phyloP scores from a whole-genome alignment of 2,329 filamentous ascomycete genomes.

The Fusarium neocosmosporiellum region DNA sequence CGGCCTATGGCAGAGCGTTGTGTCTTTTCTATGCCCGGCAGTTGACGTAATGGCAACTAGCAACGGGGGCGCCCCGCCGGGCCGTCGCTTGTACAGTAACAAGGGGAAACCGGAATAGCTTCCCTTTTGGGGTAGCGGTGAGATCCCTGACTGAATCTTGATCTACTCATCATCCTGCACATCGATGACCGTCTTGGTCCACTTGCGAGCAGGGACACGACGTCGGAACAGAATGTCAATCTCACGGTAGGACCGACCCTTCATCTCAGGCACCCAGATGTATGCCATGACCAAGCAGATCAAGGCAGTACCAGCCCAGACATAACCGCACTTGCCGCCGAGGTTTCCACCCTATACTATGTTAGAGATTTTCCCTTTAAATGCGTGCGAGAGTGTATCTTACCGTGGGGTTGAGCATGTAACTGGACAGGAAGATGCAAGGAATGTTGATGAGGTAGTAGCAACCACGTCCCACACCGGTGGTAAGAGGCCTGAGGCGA shows the following conservation, averaged over 20 bases:
- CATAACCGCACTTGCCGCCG: constrained; percentile 67
- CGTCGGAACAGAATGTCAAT: constrained; percentile 71
- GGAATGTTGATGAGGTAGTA: constrained; percentile 76
- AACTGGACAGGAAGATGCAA: constrained; percentile 71
- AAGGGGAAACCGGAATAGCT: not conserved
- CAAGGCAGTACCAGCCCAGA: constrained; percentile 69
- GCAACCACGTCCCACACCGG: constrained; percentile 70
- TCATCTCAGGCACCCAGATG: constrained; percentile 66
- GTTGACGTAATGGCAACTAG: not conserved
- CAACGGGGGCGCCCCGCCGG: not conserved
- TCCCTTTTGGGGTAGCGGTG: not conserved
- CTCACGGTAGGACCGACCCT: constrained; percentile 68
- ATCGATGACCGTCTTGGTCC: constrained; percentile 66
- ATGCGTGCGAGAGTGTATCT: constrained; percentile 17
- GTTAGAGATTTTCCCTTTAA: constrained; percentile 39
- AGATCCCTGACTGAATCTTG: not conserved
- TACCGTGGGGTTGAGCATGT: constrained; percentile 69
- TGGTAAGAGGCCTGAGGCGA: constrained; percentile 73
- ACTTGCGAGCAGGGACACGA: constrained; percentile 63
- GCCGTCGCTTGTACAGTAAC: not conserved
- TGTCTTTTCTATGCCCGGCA: not conserved
- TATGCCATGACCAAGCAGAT: constrained; percentile 63
- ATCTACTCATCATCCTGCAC: constrained; percentile 71
- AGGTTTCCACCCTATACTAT: constrained; percentile 53
- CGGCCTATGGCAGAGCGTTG: not conserved